A percentile compares a stretch with the other conserved stretches of the same genome.
These are phyloP conservation scores for Cetradonia linearis DNA, from an alignment of 495 filamentous ascomycete genomes.

Conservation along the genomic window DNA sequence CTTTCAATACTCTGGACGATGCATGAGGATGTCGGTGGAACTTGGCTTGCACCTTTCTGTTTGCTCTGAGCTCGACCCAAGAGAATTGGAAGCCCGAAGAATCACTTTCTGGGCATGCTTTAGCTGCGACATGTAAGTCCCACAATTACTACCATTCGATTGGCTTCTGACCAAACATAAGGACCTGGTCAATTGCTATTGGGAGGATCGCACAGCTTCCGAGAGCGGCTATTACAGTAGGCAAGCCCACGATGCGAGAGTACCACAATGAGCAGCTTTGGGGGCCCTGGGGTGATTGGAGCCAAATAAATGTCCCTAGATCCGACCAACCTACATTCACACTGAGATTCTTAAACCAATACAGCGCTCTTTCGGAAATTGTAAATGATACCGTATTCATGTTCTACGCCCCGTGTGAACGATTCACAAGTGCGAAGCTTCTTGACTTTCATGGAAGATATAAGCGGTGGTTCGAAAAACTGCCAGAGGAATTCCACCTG, in stretches of 20 bases:
- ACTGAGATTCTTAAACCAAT: slow-evolving; percentile 28
- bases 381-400: slow-evolving; percentile 37
- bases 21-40: slow-evolving; percentile 28
- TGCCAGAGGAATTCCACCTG: slow-evolving; percentile 31
- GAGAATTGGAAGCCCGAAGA: slow-evolving; percentile 36
- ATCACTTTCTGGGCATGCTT: slow-evolving; percentile 41
- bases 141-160: background rate
- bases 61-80: slow-evolving; percentile 23
- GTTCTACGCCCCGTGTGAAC: slow-evolving; percentile 38
- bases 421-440: slow-evolving; percentile 34
- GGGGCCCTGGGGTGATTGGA: slow-evolving; percentile 27
- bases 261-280: slow-evolving; percentile 27
- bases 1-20: slow-evolving; percentile 33
- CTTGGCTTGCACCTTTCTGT: slow-evolving; percentile 23
- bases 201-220: slow-evolving; percentile 37
- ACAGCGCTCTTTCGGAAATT: slow-evolving; percentile 34
- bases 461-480: slow-evolving; percentile 32
- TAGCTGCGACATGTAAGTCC: slow-evolving; percentile 32
- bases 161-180: slow-evolving; percentile 16
- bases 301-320: background rate
- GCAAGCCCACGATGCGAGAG: slow-evolving; percentile 27
- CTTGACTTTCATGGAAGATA: slow-evolving; percentile 32
- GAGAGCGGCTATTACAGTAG: slow-evolving; percentile 32
- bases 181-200: slow-evolving; percentile 33
- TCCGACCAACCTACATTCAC: slow-evolving; percentile 15